phyloP scores from a whole-genome alignment of 164 flowering plant species.

The Warburgia ugandensis region DNA sequence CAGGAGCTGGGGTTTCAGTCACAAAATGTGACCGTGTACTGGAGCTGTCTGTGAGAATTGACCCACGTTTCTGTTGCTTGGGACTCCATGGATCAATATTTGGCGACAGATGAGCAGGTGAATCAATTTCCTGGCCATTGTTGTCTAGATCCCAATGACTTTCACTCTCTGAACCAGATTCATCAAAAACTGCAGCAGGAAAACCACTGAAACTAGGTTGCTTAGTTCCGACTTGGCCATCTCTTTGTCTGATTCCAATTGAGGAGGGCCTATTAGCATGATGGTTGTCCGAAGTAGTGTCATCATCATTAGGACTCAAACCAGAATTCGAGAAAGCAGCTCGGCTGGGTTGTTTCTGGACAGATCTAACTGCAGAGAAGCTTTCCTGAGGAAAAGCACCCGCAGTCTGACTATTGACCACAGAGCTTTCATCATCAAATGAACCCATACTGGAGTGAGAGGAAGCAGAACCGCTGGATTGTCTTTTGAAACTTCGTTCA shows the following conservation, averaged over 20 bases:
- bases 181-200: constrained; percentile 48
- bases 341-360: constrained; percentile 18
- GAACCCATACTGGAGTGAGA: not conserved
- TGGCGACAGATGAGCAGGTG: constrained; percentile 16
- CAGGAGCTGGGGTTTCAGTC: constrained; percentile 10
- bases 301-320: constrained; percentile 18
- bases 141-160: constrained; percentile 19
- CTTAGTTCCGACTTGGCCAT: constrained; percentile 9
- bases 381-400: constrained; percentile 1
- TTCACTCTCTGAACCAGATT: constrained; percentile 48
- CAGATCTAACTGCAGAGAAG: constrained; percentile 15
- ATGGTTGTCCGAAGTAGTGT: constrained; percentile 10
- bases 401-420: not conserved
- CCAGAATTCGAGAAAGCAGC: constrained; percentile 25
- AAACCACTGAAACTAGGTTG: constrained; percentile 19
- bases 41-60: constrained; percentile 5
- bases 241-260: constrained; percentile 16
- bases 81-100: constrained; percentile 23
- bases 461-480: constrained; percentile 15
- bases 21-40: constrained; percentile 13
- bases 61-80: constrained; percentile 9
- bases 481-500: constrained; percentile 19
- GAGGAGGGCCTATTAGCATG: constrained; percentile 13
- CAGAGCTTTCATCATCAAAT: constrained; percentile 5
- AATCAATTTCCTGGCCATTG: constrained; percentile 17